A percentile compares a stretch with the other conserved stretches of the same genome.
These are phyloP conservation scores for Hypoxylon sp. DNA, from an alignment of 2,329 filamentous ascomycete species.

Conservation along the genomic window DNA sequence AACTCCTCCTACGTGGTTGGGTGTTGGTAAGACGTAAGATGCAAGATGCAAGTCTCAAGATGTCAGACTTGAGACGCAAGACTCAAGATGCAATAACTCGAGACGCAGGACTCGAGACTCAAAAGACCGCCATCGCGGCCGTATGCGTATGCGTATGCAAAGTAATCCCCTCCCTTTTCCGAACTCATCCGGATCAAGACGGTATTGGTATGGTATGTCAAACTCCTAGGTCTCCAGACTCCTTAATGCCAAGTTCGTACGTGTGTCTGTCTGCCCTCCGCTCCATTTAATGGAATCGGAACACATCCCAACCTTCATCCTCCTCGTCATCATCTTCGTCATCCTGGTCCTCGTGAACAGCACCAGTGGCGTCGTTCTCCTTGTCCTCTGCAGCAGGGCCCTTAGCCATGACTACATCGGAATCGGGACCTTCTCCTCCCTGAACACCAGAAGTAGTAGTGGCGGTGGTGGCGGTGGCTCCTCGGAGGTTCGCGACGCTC, in stretches of 20 bases:
- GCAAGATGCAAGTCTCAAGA: not conserved
- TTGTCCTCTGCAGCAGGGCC: slow-evolving; percentile 47
- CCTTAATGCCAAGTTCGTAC: not conserved
- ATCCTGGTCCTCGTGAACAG: slow-evolving; percentile 56
- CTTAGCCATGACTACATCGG: slow-evolving; percentile 45
- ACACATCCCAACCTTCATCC: slow-evolving; percentile 71
- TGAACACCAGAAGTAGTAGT: not conserved
- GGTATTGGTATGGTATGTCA: not conserved
- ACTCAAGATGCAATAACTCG: too few relatives aligned
- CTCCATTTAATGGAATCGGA: slow-evolving; percentile 59
- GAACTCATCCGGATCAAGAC: not conserved
- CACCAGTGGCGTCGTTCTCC: slow-evolving; percentile 50
- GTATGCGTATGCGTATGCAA: slow-evolving; percentile 29
- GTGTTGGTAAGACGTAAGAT: not conserved
- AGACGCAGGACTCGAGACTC: slow-evolving; percentile 1
- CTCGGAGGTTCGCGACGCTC: slow-evolving; percentile 43
- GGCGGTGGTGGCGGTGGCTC: slow-evolving; percentile 26
- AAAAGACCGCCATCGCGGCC: slow-evolving; percentile 21
- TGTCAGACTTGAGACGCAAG: too few relatives aligned
- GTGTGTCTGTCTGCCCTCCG: not conserved
- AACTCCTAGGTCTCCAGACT: not conserved
- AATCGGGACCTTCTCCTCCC: not conserved
- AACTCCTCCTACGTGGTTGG: not conserved
- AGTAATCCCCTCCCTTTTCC: not conserved
- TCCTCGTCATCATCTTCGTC: slow-evolving; percentile 64